Percentiles rank a stretch among this genome's conserved stretches.
These are phyloP conservation scores for Penicillium argentinense DNA, from an alignment of 495 filamentous ascomycete species.

Conservation along the genomic window DNA sequence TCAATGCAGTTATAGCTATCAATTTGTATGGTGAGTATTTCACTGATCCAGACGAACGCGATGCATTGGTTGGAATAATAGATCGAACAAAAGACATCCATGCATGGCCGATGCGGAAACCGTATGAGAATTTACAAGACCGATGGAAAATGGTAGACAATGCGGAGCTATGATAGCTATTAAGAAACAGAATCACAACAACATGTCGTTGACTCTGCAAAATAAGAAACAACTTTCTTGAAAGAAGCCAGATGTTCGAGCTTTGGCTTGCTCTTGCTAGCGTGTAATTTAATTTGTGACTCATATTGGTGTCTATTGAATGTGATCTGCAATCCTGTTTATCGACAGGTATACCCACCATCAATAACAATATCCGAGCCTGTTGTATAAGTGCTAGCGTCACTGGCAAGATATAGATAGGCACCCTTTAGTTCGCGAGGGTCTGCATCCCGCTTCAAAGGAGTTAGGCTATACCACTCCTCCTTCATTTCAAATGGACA, in stretches of 20 bases:
- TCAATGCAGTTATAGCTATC: slow-evolving; percentile 29
- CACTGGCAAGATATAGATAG: slow-evolving; percentile 74
- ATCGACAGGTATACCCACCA: slow-evolving; percentile 44
- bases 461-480: slow-evolving; percentile 43
- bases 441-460: slow-evolving; percentile 54
- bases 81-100: slow-evolving; percentile 12
- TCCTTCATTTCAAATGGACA: slow-evolving; percentile 12
- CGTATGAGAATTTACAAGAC: slow-evolving; percentile 10
- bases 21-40: slow-evolving; percentile 30
- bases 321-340: no score
- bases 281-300: no score
- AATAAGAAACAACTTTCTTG: no score
- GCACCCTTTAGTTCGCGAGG: slow-evolving; percentile 76
- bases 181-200: no score
- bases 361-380: slow-evolving; percentile 69
- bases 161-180: slow-evolving; percentile 8
- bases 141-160: slow-evolving; percentile 18
- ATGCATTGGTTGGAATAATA: slow-evolving; percentile 21
- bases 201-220: no score
- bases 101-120: slow-evolving; percentile 21
- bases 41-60: slow-evolving; percentile 20
- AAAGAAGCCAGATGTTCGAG: no score
- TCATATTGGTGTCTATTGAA: no score
- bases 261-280: no score
- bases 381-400: slow-evolving; percentile 79